These are phyloP conservation scores for Colletotrichum sp. DNA, from an alignment of 2,329 filamentous ascomycete genomes.

Conservation along the genomic window DNA sequence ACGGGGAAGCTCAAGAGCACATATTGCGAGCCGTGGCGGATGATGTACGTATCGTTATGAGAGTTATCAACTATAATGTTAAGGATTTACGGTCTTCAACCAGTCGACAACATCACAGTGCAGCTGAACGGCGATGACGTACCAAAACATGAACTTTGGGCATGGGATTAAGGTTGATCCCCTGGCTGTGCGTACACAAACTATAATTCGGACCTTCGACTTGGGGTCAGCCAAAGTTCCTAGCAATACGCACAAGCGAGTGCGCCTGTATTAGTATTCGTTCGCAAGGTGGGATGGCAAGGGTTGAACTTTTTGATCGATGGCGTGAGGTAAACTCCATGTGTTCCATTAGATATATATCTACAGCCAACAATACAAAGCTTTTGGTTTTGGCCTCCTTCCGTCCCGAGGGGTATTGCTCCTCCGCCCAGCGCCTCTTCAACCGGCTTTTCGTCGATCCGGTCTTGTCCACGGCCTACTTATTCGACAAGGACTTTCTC, in stretches of 20 bases:
- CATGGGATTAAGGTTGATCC: neutral
- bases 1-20: neutral
- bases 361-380: neutral
- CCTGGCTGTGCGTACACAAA: neutral
- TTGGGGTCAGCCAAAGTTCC: neutral
- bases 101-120: neutral
- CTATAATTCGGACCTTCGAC: neutral
- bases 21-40: neutral
- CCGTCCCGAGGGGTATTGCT: constrained; percentile 2
- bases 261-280: neutral
- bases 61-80: constrained; percentile 18
- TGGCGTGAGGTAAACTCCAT: neutral
- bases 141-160: neutral
- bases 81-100: constrained; percentile 11
- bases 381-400: neutral
- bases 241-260: neutral
- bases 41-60: constrained; percentile 22
- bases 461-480: neutral
- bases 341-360: neutral
- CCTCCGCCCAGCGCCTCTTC: neutral
- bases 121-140: neutral
- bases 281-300: neutral
- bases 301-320: neutral
- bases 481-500: constrained; percentile 47
- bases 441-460: neutral